Evolutionary conservation across 2,329 filamentous ascomycete species (phyloP), one percentile per base, ranked within the genome.

Genomic region (Ascochyta clinopodiicola): DNA sequence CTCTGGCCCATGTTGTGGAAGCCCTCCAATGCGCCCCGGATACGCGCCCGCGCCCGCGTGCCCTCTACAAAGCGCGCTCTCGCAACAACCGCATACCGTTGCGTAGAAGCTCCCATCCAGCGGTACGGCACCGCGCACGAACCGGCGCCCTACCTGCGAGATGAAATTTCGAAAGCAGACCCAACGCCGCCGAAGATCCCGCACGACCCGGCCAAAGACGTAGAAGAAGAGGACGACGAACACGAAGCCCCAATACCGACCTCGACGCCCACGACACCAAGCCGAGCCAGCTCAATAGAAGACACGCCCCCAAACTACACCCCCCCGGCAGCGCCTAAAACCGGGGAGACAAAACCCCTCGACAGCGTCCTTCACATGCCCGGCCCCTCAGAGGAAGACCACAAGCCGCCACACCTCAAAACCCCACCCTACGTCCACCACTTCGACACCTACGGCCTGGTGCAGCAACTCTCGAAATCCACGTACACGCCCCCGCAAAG

Each of bases 401-500:
- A 78, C 43, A 82, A 83, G 62, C 83, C 85, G 21, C 88, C 88
- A 4, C 87, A 92, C 71, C 84, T 90, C 71, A 82, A 86, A 43
- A 84, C 91, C 0, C 86, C 90, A 7, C 90, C 88, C 1, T 96
- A 96, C 71, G 87, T 96, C 31, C 95, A 99, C 78, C 92, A 98
- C 78, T 99, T 99, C 76, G 94, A 99, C 77, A 96, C 89, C 22
- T 99, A 95, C 76, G 88, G 87, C 13, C 84, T 98, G 5, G 95
- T 98, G 15, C 89, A 89, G 69, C 86, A 91, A 66, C 86, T 99
- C 15, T 83, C 87, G 17, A 79, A 78, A 0, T 87, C 87, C 12
- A 89, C 89, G 0, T 97, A 92, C 76, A 86, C 84, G 1, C 81
- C 85, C 39, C 82, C 82, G 0, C 94, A 97, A 75, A 87, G 92